Base-by-base conservation (phyloP, 257 asterid genomes). In the Solanum corneliomulleri region DNA sequence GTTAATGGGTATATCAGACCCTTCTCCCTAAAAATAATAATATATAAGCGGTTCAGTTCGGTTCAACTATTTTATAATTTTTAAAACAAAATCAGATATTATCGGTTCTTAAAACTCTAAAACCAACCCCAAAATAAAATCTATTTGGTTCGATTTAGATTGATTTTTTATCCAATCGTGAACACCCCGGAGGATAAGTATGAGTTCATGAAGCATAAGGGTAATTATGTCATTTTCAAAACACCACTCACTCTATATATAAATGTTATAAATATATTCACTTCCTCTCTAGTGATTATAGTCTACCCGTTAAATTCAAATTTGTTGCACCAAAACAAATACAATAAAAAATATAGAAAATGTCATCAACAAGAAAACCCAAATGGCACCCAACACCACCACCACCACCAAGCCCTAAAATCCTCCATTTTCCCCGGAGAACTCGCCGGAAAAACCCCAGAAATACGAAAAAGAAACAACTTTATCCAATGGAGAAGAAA, bases 381-480 rank as follows among this genome's bases (percentile, higher is more conserved):
- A 95, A 92, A 88, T 93, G 98, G 96, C 94, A 92, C 44, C 94
- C 97, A 66, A 77, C 93, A 6, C 95, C 93, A 42, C 93, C 97
- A 66, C 98, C 97, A 74, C 98, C 95, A 18, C 95, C 97, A 9
- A 93, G 92, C 89, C 99, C 99, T 14, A 94, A 93, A 88, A 90
- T 96, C 78, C 95, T 95, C 89, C 92, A 94, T 90, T 92, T 96
- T 15, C 96, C 94, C 16, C 92, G 98, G 9, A 86, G 96, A 29
- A 87, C 86, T 80, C 94, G 95, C 86, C 93, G 95, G n/a, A 93
- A 92, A 86, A 93, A 23, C 1, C 86, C 88, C 69, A 92, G 52
- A 62, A 83, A 91, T 52, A 16, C 91, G 86, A 86, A 56, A 77
- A 37, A 74, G 84, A 27, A 41, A 58, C 37, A 66, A 9, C 78